Conservation (phyloP, 2,329 filamentous ascomycete genomes). For the Arthrobotrys pseudoclavata region DNA sequence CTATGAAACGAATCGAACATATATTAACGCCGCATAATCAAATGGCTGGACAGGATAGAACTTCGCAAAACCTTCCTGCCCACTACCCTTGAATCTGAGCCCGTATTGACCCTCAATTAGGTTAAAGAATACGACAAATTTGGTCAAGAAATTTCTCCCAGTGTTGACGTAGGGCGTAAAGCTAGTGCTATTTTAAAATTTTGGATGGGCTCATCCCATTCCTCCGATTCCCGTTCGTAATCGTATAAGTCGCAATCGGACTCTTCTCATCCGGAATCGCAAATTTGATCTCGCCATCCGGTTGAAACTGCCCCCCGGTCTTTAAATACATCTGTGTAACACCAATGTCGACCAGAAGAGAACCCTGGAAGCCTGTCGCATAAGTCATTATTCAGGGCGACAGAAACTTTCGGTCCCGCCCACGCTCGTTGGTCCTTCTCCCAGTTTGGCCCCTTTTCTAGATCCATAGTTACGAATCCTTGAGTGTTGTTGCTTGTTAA, state of each 20-base stretch:
- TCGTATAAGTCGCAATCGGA: conserved; percentile 18
- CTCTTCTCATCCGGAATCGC: conserved; percentile 33
- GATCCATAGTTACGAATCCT: conserved; percentile 25
- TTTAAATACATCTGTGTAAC: conserved; percentile 33
- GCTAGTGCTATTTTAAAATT: conserved; percentile 27
- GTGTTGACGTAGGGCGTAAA: conserved; percentile 25
- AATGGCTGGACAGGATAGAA: not conserved
- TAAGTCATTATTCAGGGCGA: conserved; percentile 28
- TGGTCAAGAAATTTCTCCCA: conserved; percentile 27
- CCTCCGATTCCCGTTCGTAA: conserved; percentile 2
- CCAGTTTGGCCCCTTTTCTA: conserved; percentile 18
- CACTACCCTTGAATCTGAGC: conserved; percentile 24
- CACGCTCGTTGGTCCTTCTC: conserved; percentile 26
- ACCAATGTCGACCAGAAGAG: conserved; percentile 20
- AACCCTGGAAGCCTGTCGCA: conserved; percentile 3
- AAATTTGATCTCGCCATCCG: conserved; percentile 10
- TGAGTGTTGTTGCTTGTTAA: conserved; percentile 29
- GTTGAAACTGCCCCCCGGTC: conserved; percentile 17
- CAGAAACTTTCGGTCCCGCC: conserved; percentile 22
- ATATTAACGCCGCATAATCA: not conserved
- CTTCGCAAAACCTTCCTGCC: conserved; percentile 22
- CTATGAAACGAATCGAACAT: not conserved
- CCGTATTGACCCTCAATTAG: conserved; percentile 23
- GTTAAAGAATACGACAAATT: conserved; percentile 25
- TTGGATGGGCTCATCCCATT: conserved; percentile 14